Percentiles rank a stretch among this genome's conserved stretches.
These are phyloP conservation scores for Collybia mongolica DNA, from an alignment of 768 basidiomycete species.

Conservation along the genomic window DNA sequence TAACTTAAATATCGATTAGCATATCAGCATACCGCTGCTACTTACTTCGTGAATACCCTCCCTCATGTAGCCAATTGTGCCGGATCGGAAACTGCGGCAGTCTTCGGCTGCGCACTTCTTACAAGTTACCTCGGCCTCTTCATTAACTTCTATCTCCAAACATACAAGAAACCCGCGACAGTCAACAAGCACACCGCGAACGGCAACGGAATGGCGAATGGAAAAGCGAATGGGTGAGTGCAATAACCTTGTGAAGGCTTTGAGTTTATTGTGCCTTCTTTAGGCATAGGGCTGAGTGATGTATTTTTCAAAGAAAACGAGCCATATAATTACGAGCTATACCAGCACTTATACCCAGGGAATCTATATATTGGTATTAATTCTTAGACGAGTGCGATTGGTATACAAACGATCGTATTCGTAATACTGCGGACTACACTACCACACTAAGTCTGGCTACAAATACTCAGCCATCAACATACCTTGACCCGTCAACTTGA, in stretches of 20 bases:
- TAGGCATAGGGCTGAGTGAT: constrained; percentile 32
- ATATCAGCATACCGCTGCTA: constrained; percentile 78
- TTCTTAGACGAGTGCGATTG: constrained; percentile 20
- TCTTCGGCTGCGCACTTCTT: constrained; percentile 86
- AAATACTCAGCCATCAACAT: no score
- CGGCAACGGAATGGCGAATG: constrained; percentile 42
- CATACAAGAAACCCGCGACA: constrained; percentile 65
- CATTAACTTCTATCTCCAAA: constrained; percentile 92
- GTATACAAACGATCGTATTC: constrained; percentile 4
- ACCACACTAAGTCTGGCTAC: no score
- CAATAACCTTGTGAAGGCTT: background rate
- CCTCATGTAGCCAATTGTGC: constrained; percentile 83
- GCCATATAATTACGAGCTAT: constrained; percentile 28
- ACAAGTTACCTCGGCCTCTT: constrained; percentile 92
- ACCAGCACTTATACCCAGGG: constrained; percentile 34
- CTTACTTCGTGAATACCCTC: constrained; percentile 55
- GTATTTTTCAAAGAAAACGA: constrained; percentile 5
- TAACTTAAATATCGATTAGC: constrained; percentile 30
- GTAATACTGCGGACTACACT: no score
- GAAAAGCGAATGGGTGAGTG: constrained; percentile 38
- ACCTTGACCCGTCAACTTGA: no score
- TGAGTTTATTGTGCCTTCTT: constrained; percentile 9
- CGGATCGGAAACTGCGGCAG: constrained; percentile 83
- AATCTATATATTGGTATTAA: constrained; percentile 34
- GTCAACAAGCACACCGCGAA: constrained; percentile 26